Base-by-base conservation (phyloP, 176 grass and related monocot genomes). In the Oryza nivara region DNA sequence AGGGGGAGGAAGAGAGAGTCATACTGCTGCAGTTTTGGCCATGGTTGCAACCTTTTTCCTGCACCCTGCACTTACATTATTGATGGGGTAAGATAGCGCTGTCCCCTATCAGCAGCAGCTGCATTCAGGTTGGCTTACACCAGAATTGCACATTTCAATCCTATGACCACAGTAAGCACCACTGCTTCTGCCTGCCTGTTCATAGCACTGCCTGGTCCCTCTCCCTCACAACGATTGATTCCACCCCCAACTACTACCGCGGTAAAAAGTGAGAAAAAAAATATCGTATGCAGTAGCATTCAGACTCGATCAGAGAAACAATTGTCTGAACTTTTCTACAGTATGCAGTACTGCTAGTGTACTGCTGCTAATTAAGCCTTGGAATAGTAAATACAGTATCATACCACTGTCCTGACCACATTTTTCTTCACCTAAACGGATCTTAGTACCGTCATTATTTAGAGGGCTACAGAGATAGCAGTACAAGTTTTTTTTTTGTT, bases 111-210 rank as follows among this genome's bases (percentile, higher is more conserved):
- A 52, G 58, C 65, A 35, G 58, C 65, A n/a, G 82, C 15, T 54
- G 82, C 82, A 69, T 76, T 77, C 83, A 70, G 82, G 83, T 71
- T 78, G 74, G 65, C 65, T 85, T 70, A 69, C 73, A 70, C 23
- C 65, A 85, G 49, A 85, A 71, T 48, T 77, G 74, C 73, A 78
- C 65, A 85, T 56, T 71, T 76, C 74, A 20, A 78, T 61, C 74
- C 74, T 71, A 44, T 78, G 49, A 47, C 47, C 46, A 58, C 75
- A 85, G 83, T 85, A 58, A 68, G 49, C 65, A 41, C 51, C 73
- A 9, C 46, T 78, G 76, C 74, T 76, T 34, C 74, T 49, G 16
- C 73, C 73, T 76, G 49, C 16, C 47, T 49, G 47, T 13, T 49
- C 47, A 49, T 49, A 14, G 47, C 47, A 49, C 49, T 52, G 49